Evolutionary conservation across 257 asterid species (phyloP), one percentile per base, ranked within the genome.

Genomic region (Marsdenia floribunda): DNA sequence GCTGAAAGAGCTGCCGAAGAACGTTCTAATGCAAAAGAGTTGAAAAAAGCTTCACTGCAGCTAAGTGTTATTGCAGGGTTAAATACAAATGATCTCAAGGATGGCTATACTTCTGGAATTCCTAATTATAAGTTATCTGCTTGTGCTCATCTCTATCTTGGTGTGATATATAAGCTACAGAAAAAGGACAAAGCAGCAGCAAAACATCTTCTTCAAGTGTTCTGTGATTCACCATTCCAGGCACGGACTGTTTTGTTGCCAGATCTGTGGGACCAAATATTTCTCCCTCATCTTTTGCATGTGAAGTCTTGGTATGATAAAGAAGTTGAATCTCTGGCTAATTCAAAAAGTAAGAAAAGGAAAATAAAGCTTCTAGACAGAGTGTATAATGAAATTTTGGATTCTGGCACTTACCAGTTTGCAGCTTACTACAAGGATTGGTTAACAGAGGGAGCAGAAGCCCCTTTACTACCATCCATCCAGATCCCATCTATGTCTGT

Each of bases 1-100:
- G 89, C 82, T 15, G 97, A 92, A 79, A 83, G 87, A 75, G 90
- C 89, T 58, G 89, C 81, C 2, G 96, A 87, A 77, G 90, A 85
- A 70, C 74, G 69, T 44, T 83, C 83, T 44, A 81, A 78, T 58
- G 64, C 81, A n/a, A 87, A 83, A 78, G 96, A 87, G 71, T 68
- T 92, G 87, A 92, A 86, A 68, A 87, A 83, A 75, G 96, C 96
- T 68, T 85, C 96, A 29, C 60, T 92, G 26, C 91, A 86, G 87
- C 97, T 90, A 40, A 92, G 97, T 83, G 96, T 92, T 12, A 89
- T 92, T 59, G 88, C 97, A 4, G 97, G 97, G n/a, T 68, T 92
- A 68, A 90, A 82, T 77, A 81, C 90, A 22, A 80, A 60, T 59
- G 91, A 86, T 71, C 67, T 87, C 77, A 90, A 79, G 76, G 86